Conservation (phyloP, 371 early-diverging fungal species). For the Blakeslea trispora region DNA sequence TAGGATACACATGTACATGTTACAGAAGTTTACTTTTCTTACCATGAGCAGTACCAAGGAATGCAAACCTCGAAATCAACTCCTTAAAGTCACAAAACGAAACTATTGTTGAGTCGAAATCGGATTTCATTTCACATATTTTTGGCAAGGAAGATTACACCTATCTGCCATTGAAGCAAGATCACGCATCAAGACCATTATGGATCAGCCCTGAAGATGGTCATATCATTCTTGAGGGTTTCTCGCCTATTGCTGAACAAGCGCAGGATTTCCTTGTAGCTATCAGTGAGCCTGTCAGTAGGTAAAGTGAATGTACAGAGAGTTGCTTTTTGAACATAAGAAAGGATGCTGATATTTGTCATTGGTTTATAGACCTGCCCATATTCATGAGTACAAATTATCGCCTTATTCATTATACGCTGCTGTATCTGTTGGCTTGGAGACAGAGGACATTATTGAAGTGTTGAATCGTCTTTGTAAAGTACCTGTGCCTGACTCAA, state of each 20-base stretch:
- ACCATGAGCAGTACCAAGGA: constrained; percentile 47
- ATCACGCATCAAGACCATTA: constrained; percentile 88
- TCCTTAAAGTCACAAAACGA: constrained; percentile 34
- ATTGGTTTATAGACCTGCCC: constrained; percentile 70
- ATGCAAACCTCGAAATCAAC: constrained; percentile 58
- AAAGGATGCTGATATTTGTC: background rate
- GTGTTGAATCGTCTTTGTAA: constrained; percentile 94
- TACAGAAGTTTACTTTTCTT: too few relatives aligned
- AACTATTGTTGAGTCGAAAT: constrained; percentile 22
- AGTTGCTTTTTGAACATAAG: too few relatives aligned
- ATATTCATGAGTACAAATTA: constrained; percentile 98
- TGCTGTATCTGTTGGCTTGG: constrained; percentile 98
- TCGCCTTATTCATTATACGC: constrained; percentile 99
- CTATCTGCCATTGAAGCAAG: constrained; percentile 81
- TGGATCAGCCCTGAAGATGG: constrained; percentile 96
- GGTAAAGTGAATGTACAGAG: constrained; percentile 40
- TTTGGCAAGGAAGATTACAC: constrained; percentile 79
- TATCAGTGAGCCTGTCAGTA: constrained; percentile 97
- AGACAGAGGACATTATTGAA: constrained; percentile 94
- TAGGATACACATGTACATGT: too few relatives aligned
- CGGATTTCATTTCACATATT: constrained; percentile 61
- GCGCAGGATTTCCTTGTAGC: constrained; percentile 99
- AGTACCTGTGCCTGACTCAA: constrained; percentile 82
- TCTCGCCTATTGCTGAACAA: constrained; percentile 91
- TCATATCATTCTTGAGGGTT: constrained; percentile 96